Evolutionary conservation across 768 basidiomycete species (phyloP), one percentile per base, ranked within the genome.

Genomic region (Lactarius hatsudake): DNA sequence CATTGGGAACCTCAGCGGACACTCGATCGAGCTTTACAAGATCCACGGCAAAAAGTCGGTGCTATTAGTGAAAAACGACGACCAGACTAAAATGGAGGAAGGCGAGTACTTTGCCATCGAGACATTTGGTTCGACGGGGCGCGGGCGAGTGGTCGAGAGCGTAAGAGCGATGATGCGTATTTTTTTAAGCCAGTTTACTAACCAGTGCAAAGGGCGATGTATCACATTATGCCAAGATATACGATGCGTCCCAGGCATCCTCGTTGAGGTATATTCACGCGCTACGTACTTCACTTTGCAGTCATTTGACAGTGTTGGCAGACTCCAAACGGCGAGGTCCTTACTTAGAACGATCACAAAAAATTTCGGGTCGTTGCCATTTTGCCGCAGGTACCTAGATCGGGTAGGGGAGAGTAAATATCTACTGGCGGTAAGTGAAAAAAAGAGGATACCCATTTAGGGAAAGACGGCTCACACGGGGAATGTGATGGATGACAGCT

Each of bases 51-150:
- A 89, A 32, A 99, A 99, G 78, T 93, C 91, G 0, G 88, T 98
- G 1, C 83, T 93, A 42, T 85, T 98, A 55, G 92, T 97, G 55
- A 93, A 90, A 76, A 94, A 90, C 64, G 85, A 89, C 38, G 95
- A 97, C 74, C 87, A 89, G 68, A 93, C 91, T 17, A 96, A 93
- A 79, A 99, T 99, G 97, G 97, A 98, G 74, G 97, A 99, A 78
- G 97, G 96, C 48, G 97, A 98, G 73, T 98, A 98, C 75, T 99
- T 93, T 76, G 97, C 97, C 10, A 96, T 99, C 64, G 97, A 99
- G 78, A 99, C 97, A 1, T 99, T 99, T 76, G 97, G 97, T 13
- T 93, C 91, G n/a, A 98, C 96, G 0, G 96, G 97, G 18, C 83
- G 90, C 51, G 97, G 96, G 9, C 82, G 86, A 30, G 93, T 97